Percentiles rank a stretch among this genome's conserved stretches.
These are phyloP conservation scores for Stagonosporopsis rhizophila DNA, from an alignment of 2,329 filamentous ascomycete species.

Conservation along the genomic window DNA sequence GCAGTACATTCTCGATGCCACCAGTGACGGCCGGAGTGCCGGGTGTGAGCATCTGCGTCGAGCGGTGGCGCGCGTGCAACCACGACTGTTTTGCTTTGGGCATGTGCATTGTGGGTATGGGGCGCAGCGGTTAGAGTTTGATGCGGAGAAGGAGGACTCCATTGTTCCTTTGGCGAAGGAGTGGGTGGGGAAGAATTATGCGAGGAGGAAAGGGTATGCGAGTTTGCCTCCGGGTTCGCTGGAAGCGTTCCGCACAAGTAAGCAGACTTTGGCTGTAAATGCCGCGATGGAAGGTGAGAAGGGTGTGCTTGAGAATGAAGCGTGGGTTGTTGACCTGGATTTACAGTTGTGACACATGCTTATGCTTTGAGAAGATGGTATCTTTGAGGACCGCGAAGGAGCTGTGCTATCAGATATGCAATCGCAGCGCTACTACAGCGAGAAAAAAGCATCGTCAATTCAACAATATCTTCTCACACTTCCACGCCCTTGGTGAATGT, in stretches of 20 bases:
- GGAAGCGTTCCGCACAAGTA: background rate
- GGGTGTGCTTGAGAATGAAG: background rate
- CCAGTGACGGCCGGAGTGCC: too few relatives aligned
- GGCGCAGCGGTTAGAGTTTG: background rate
- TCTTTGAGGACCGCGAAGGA: too few relatives aligned
- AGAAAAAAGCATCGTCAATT: background rate
- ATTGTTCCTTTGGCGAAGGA: background rate
- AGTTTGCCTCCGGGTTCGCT: background rate
- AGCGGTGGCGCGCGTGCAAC: too few relatives aligned
- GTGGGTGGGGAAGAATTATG: background rate
- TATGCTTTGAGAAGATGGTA: too few relatives aligned
- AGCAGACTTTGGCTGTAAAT: background rate
- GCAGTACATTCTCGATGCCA: too few relatives aligned
- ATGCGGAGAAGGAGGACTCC: background rate
- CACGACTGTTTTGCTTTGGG: too few relatives aligned
- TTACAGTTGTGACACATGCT: background rate
- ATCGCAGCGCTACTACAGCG: too few relatives aligned
- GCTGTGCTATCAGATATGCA: too few relatives aligned
- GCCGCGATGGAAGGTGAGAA: background rate
- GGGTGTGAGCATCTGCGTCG: too few relatives aligned
- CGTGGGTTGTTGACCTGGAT: background rate
- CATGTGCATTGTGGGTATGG: background rate
- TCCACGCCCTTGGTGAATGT: slow-evolving; percentile 16
- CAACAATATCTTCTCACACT: background rate
- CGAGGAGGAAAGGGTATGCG: background rate